These are phyloP conservation scores for Porphyra umbilicalis DNA, from an alignment of 31 red algal species.

Conservation along the genomic window DNA sequence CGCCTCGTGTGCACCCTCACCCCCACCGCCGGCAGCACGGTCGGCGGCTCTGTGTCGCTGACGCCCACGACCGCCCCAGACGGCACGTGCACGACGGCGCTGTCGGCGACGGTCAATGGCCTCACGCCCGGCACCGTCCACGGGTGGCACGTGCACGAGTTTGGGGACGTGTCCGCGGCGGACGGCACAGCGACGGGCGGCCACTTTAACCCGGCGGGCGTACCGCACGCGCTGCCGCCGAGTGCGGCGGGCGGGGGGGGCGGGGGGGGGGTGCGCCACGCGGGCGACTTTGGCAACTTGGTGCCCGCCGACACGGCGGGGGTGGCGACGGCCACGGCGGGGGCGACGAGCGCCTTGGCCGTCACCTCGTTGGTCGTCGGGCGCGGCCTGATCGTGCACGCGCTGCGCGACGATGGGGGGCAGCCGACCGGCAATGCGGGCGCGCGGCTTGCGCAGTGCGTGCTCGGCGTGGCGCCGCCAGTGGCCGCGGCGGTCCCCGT, in stretches of 20 bases:
- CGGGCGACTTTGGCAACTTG: constrained; percentile 59
- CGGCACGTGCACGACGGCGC: not conserved
- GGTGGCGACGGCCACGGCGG: not conserved
- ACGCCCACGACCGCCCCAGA: not conserved
- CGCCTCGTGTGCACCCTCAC: not conserved
- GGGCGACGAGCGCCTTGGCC: not conserved
- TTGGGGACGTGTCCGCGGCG: constrained; percentile 24
- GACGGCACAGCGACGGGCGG: constrained; percentile 43
- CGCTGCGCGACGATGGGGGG: constrained; percentile 21
- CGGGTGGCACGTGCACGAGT: constrained; percentile 70
- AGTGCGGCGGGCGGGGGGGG: not conserved
- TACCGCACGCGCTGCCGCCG: constrained; percentile 25
- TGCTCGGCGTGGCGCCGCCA: constrained; percentile 12
- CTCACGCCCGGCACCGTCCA: constrained; percentile 7
- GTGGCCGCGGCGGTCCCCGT: not conserved
- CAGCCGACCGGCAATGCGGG: constrained; percentile 56
- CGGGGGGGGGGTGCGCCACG: constrained; percentile 13
- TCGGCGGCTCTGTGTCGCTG: not conserved
- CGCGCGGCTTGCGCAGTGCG: constrained; percentile 29
- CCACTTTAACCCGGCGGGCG: constrained; percentile 48
- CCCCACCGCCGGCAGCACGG: not conserved
- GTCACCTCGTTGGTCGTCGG: constrained; percentile 26
- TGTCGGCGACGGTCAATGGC: not conserved
- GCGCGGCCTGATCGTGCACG: constrained; percentile 43
- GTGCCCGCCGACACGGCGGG: not conserved